A percentile compares a stretch with the other conserved stretches of the same genome.
Conservation (phyloP, 192 early-diverging fungal genomes). For the Backusella mclennaniae region DNA sequence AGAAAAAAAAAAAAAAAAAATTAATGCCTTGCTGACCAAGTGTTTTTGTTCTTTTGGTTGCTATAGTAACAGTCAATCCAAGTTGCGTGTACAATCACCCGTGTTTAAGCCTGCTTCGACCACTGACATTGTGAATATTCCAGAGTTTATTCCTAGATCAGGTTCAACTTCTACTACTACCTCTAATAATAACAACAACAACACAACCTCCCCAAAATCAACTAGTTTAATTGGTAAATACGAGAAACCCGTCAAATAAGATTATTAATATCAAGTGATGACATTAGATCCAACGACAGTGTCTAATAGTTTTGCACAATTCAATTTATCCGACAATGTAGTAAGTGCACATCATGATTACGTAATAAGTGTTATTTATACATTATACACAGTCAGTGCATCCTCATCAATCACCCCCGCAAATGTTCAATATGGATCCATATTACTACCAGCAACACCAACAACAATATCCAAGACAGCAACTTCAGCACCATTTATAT, state of each 20-base stretch:
- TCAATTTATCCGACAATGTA: conserved; percentile 8
- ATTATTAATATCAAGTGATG: not conserved
- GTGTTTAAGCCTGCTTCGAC: conserved; percentile 16
- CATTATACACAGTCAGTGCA: not conserved
- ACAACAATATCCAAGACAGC: conserved; percentile 20
- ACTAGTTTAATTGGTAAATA: not conserved
- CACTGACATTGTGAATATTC: conserved; percentile 50
- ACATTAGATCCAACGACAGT: not conserved
- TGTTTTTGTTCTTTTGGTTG: not conserved
- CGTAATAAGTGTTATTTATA: not conserved
- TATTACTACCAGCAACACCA: conserved; percentile 29
- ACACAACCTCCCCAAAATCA: not conserved
- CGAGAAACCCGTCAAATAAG: no score
- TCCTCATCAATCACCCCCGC: conserved; percentile 13
- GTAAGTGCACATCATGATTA: not conserved
- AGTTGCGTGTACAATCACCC: conserved; percentile 21
- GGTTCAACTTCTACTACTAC: not conserved
- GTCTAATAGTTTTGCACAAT: conserved; percentile 3
- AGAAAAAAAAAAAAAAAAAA: no score
- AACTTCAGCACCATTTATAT: conserved; percentile 86
- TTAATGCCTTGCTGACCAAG: no score
- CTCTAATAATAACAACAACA: not conserved
- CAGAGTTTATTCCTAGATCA: conserved; percentile 56
- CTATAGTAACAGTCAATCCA: conserved; percentile 7
- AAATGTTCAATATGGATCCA: conserved; percentile 27